phyloP scores from a whole-genome alignment of 805 yeast genomes.

The Starmerella roubikii region DNA sequence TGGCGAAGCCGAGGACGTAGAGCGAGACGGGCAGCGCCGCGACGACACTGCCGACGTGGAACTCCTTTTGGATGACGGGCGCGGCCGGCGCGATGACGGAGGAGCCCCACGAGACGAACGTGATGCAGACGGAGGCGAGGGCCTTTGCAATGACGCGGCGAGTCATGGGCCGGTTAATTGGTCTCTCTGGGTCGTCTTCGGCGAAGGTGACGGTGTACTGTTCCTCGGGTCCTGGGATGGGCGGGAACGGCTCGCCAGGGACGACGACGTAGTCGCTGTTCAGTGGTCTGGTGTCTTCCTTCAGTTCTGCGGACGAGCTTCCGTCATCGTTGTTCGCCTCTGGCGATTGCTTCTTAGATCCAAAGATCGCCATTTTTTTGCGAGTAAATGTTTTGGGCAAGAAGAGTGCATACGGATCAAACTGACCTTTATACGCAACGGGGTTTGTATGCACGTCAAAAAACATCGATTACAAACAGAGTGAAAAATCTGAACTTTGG shows the following conservation, averaged over 20 bases:
- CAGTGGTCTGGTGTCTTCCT: constrained; percentile 10
- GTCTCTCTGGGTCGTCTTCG: constrained; percentile 41
- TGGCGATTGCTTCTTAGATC: not conserved
- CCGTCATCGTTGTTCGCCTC: not conserved
- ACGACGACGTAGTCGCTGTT: constrained; percentile 14
- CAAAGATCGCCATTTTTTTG: not conserved
- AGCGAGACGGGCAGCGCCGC: constrained; percentile 43
- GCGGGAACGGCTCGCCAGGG: constrained; percentile 17
- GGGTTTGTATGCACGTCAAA: too few species aligned
- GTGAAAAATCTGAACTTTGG: too few species aligned
- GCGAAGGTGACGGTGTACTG: constrained; percentile 21
- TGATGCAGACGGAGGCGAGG: constrained; percentile 28
- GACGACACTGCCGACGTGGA: constrained; percentile 34
- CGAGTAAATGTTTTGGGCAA: too few species aligned
- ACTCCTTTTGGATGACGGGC: constrained; percentile 27
- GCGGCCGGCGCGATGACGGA: constrained; percentile 34
- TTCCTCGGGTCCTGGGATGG: constrained; percentile 14
- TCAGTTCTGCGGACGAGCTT: not conserved
- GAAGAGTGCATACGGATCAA: too few species aligned
- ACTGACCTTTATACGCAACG: too few species aligned
- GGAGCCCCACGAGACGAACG: constrained; percentile 31
- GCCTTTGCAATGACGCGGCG: constrained; percentile 23
- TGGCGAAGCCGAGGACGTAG: constrained; percentile 51
- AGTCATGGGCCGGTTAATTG: constrained; percentile 38
- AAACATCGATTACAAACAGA: too few species aligned